Conservation (phyloP, 2,329 filamentous ascomycete genomes). For the Paracamarosporium sp. region DNA sequence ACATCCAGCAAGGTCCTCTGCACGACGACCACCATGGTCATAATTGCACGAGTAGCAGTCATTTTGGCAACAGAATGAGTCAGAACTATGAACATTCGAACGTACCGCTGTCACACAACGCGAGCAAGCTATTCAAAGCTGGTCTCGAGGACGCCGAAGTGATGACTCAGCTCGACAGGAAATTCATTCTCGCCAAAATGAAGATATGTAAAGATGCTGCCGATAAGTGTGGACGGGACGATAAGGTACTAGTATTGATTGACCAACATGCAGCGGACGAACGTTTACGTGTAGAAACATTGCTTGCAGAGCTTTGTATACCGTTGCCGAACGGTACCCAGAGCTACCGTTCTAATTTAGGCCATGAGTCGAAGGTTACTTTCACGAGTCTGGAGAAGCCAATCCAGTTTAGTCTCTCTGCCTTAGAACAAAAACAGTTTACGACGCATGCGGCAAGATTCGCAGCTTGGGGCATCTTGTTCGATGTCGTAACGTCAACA, state of each 20-base stretch:
- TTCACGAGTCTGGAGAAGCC: slow-evolving; percentile 54
- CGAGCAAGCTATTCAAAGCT: slow-evolving; percentile 63
- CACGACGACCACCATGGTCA: slow-evolving; percentile 18
- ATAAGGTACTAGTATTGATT: slow-evolving; percentile 70
- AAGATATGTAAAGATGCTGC: slow-evolving; percentile 20
- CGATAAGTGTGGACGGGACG: not conserved
- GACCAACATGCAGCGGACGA: slow-evolving; percentile 98
- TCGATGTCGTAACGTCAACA: slow-evolving; percentile 55
- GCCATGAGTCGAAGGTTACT: slow-evolving; percentile 35
- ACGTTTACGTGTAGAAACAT: slow-evolving; percentile 76
- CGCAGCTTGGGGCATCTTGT: slow-evolving; percentile 75
- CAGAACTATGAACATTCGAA: slow-evolving; percentile 27
- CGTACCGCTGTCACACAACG: slow-evolving; percentile 27
- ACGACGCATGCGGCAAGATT: slow-evolving; percentile 64
- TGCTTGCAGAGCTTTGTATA: slow-evolving; percentile 67
- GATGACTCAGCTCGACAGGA: slow-evolving; percentile 84
- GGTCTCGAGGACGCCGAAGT: slow-evolving; percentile 62
- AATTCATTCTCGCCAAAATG: slow-evolving; percentile 81
- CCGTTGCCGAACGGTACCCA: slow-evolving; percentile 22
- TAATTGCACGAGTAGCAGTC: slow-evolving; percentile 4
- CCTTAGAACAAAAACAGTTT: slow-evolving; percentile 67
- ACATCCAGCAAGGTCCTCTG: slow-evolving; percentile 49
- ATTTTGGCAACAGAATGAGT: slow-evolving; percentile 16
- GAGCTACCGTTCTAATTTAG: slow-evolving; percentile 39
- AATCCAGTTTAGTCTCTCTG: slow-evolving; percentile 69